Evolutionary conservation across 768 basidiomycete species (phyloP).

Genomic region (Boletus bicolor): DNA sequence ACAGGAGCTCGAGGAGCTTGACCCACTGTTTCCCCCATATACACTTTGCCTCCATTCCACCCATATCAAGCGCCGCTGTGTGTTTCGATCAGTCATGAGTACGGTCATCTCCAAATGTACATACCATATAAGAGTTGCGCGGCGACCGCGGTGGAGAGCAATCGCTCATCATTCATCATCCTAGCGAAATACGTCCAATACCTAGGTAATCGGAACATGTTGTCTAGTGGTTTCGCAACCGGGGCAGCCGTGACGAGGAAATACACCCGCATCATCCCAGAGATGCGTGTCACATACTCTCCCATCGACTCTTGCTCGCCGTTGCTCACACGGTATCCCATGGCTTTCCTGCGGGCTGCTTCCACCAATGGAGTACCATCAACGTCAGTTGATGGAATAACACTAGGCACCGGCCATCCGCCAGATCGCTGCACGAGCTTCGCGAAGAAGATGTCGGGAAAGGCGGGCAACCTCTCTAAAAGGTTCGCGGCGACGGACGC

Average conservation of each 20-base stretch:
- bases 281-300: constrained; percentile 65
- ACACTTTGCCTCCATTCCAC: constrained; percentile 55
- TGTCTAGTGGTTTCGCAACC: constrained; percentile 37
- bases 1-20: constrained; percentile 64
- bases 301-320: constrained; percentile 50
- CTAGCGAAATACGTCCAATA: constrained; percentile 75
- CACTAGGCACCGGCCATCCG: constrained; percentile 78
- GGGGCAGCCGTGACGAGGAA: constrained; percentile 58
- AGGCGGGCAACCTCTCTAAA: constrained; percentile 52
- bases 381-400: constrained; percentile 51
- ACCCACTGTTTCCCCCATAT: constrained; percentile 80
- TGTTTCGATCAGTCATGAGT: constrained; percentile 12
- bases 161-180: constrained; percentile 47
- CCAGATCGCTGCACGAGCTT: constrained; percentile 86
- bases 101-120: constrained; percentile 1
- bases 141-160: constrained; percentile 58
- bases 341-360: constrained; percentile 43
- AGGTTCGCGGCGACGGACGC: constrained; percentile 69
- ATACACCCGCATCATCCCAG: constrained; percentile 85
- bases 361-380: constrained; percentile 48
- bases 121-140: constrained; percentile 67
- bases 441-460: constrained; percentile 77
- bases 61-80: constrained; percentile 68
- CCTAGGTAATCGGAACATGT: constrained; percentile 57
- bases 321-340: constrained; percentile 51